These are phyloP conservation scores for Dictyostelium brefeldianum DNA, from an alignment of 78 protist species.

Conservation along the genomic window DNA sequence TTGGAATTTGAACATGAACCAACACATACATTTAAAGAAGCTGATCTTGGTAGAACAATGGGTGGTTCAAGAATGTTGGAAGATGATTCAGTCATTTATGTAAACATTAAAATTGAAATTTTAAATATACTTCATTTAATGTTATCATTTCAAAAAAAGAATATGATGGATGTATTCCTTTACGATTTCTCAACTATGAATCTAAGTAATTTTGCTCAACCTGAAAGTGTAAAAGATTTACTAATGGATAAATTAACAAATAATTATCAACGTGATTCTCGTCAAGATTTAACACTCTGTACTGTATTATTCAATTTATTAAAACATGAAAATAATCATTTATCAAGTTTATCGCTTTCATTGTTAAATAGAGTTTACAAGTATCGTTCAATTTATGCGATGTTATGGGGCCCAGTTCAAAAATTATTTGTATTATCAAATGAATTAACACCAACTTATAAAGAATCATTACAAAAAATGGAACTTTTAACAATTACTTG, in stretches of 20 bases:
- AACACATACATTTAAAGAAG: background rate
- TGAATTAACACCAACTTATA: slow-evolving; percentile 9
- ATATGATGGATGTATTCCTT: slow-evolving; percentile 45
- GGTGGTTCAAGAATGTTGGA: slow-evolving; percentile 69
- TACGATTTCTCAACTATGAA: background rate
- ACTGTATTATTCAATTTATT: background rate
- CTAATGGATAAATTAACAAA: background rate
- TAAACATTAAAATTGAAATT: slow-evolving; percentile 59
- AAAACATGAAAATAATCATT: slow-evolving; percentile 68
- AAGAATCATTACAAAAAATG: slow-evolving; percentile 37
- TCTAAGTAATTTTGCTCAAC: background rate
- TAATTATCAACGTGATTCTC: background rate
- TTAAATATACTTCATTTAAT: slow-evolving; percentile 59
- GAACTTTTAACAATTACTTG: slow-evolving; percentile 41
- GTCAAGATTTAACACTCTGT: slow-evolving; percentile 1
- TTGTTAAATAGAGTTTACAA: slow-evolving; percentile 41
- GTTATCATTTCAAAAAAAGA: slow-evolving; percentile 62
- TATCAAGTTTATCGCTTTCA: slow-evolving; percentile 21
- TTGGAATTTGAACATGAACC: slow-evolving; percentile 37
- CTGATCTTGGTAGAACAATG: slow-evolving; percentile 60
- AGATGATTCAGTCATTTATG: slow-evolving; percentile 47
- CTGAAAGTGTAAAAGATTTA: background rate
- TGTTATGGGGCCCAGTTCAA: slow-evolving; percentile 25
- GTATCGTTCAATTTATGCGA: slow-evolving; percentile 49
- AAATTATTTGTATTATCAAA: slow-evolving; percentile 28